Base-by-base conservation (phyloP, 371 early-diverging fungal genomes). In the Actinomucor elegans region DNA sequence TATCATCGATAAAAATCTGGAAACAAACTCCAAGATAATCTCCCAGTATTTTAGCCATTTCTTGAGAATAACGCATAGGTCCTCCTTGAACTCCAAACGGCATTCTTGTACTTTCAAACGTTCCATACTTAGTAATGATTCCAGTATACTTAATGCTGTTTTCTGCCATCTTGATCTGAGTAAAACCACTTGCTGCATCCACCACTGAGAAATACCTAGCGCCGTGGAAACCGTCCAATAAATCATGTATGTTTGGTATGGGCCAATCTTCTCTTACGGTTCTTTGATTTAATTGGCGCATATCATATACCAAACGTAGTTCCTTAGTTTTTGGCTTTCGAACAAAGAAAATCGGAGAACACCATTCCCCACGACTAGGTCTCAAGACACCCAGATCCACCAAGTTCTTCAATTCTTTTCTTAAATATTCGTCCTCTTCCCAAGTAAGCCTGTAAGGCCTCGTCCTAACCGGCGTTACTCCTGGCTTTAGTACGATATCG, bases 101-200 rank as follows among this genome's bases (percentile, higher is more conserved):
- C 71, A 84, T 73, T 4, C 77, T 72, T 9, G 51, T 18, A 42
- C 53, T 78, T 48, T 82, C 70, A 55, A 57, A 85, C 0, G 55
- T 55, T 0, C 80, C 80, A 21, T 52, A 62, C 3, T 59, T 37
- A 1, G 78, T 75, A 0, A 65, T 49, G 57, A 85, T 81, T 2
- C 83, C 79, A 1, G 86, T 83, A n/a, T n/a, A n/a, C n/a, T n/a
- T n/a, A n/a, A n/a, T n/a, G n/a, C n/a, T n/a, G n/a, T n/a, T n/a
- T n/a, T n/a, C n/a, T n/a, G n/a, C n/a, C n/a, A n/a, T n/a, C n/a
- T n/a, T n/a, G n/a, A n/a, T n/a, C n/a, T 69, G 76, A 29, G 67
- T 48, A 52, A 68, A 81, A 0, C 73, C 79, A 1, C 20, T 36
- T 0, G 50, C 63, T 15, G 27, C 75, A 23, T 55, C 48, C 0